Evolutionary conservation across 2,329 filamentous ascomycete species (phyloP).

Genomic region (Ophioceras dolichostomum): DNA sequence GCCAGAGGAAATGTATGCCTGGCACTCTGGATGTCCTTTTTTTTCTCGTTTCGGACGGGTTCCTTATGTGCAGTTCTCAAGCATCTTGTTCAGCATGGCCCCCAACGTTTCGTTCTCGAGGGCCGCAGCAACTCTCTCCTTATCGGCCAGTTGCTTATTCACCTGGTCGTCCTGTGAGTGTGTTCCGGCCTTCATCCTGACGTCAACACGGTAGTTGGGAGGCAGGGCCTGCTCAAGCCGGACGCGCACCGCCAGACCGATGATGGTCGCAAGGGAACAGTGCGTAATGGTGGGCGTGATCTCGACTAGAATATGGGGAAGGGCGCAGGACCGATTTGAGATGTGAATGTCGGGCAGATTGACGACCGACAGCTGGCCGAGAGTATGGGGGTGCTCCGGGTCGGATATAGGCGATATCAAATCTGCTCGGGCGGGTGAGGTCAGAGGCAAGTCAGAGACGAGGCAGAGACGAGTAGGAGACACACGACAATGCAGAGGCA

Average conservation of each 20-base stretch:
- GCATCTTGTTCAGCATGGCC: conserved; percentile 84
- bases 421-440: conserved; percentile 43
- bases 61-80: conserved; percentile 64
- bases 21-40: too few species aligned
- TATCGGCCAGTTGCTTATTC: conserved; percentile 93
- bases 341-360: conserved; percentile 92
- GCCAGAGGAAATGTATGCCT: too few species aligned
- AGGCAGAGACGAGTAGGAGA: too few species aligned
- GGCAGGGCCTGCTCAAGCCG: conserved; percentile 84
- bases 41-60: too few species aligned
- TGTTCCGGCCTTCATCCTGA: conserved; percentile 91
- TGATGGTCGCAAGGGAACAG: conserved; percentile 91
- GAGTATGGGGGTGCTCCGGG: conserved; percentile 87
- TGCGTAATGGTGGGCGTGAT: conserved; percentile 96
- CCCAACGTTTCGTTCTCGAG: conserved; percentile 87
- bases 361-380: conserved; percentile 87
- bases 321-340: conserved; percentile 43
- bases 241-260: conserved; percentile 85
- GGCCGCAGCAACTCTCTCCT: conserved; percentile 89
- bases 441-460: too few species aligned
- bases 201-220: conserved; percentile 82
- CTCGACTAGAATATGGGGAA: conserved; percentile 68
- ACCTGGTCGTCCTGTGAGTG: conserved; percentile 91
- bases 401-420: conserved; percentile 91
- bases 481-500: too few species aligned